Base-by-base conservation (phyloP, 2,329 filamentous ascomycete genomes). In the Colletotrichum cordylinicola region DNA sequence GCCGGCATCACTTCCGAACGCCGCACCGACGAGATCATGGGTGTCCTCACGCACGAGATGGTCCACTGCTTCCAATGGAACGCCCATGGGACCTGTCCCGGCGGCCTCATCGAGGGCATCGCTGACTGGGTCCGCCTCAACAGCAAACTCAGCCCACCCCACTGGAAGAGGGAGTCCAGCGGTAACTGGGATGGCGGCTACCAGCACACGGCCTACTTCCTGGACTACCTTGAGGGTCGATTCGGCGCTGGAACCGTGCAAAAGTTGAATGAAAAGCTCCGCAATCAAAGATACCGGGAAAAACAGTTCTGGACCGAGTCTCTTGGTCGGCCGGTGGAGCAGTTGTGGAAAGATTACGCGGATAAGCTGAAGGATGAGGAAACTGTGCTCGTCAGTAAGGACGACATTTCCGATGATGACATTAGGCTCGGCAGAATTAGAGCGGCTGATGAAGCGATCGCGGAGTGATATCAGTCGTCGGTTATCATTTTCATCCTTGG, bases 51-150 rank as follows among this genome's bases (percentile, higher is more conserved):
- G 2, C 96, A 98, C 83, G 96, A 98, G 85, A 93, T 98, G 77
- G 96, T 98, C 16, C 97, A 98, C 86, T 98, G 96, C 85, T 98
- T 94, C 86, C 96, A 98, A 84, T 94, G 95, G 85, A 93, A 95
- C 79, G 94, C 89, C 3, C 86, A 80, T 24, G 89, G 88, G 2
- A 86, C 86, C 6, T 91, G 92, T 58, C 94, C 94, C 0, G 93
- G 93, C 1, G 97, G 97, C 0, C 85, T 98, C 62, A 93, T 98
- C 72, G 96, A 98, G 84, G 96, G 96, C 1, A 92, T 98, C 69
- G 96, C 96, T 24, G 97, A 98, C 85, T 98, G 95, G 91, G 96
- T 98, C 29, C 91, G 96, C 3, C 86, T 98, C 76, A 92, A 91
- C 78, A 93, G 93, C 66, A 90, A 90, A 0, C 89, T 98, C 33